Evolutionary conservation across 495 filamentous ascomycete species (phyloP), one percentile per base, ranked within the genome.

Genomic region (Rostrohypoxylon terebratum): DNA sequence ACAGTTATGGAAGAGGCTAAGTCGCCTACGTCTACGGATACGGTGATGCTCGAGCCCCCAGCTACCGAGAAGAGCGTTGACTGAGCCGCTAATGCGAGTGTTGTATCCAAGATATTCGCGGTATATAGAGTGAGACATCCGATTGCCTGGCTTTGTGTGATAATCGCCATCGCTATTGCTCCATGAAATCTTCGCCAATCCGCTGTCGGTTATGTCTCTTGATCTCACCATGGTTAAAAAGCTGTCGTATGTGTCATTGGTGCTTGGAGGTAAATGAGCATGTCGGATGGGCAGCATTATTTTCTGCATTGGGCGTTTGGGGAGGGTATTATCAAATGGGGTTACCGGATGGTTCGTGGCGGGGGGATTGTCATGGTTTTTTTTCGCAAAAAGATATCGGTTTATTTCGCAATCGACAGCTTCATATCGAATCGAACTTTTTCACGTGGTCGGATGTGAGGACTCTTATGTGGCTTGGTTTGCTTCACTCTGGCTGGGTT

Each of bases 1-100:
- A 31, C 79, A 9, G 76, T 70, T 28, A 66, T 72, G 14, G 83
- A 84, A 4, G 83, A 85, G 20, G 77, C 79, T 3, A 86, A 83
- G 51, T 79, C 80, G n/a, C 78, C 81, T 4, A 76, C 75, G 6
- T 72, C 60, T 21, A 76, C 76, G 13, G 77, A 78, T 31, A 68
- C 70, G 1, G 60, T 71, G 25, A 73, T 71, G 60, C 34, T 77
- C 4, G 80, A 81, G 18, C 78, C 80, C 8, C 77, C 80, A 5
- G 66, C 66, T 3, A 44, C 59, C 21, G 80, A 83, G 23, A 83
- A 79, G 65, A 66, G 55, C 13, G 62, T 42, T 3, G 80, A 81
- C 20, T 61, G 21, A 63, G 59, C 14, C 6, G 25, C 6, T 9
- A 40, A 11, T 25, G 34, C n/a, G 51, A 63, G 20, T 50, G 14